A percentile compares a stretch with the other conserved stretches of the same genome.
Evolutionary conservation across 208 protist species (phyloP).

Genomic region (Leptomonas pyrrhocoris): DNA sequence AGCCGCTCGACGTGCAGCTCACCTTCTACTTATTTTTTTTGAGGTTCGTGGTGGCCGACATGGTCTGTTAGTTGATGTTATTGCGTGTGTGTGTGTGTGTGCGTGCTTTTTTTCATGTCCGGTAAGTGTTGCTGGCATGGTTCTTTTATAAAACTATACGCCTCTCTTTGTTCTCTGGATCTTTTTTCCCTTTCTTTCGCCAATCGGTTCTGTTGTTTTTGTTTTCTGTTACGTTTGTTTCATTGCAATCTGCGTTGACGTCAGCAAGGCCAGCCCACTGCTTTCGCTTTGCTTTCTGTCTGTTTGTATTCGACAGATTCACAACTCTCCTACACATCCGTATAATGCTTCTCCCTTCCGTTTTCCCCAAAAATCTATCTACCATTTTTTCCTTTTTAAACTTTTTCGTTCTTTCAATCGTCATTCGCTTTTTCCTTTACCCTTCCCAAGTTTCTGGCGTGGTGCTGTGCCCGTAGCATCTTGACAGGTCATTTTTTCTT

Average conservation of each 20-base stretch:
- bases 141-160: too few species aligned
- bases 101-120: too few species aligned
- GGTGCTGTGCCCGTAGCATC: not conserved
- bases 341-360: not conserved
- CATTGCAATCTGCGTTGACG: not conserved
- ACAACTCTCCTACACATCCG: not conserved
- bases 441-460: not conserved
- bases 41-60: not conserved
- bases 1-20: not conserved
- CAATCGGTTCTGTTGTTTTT: too few species aligned
- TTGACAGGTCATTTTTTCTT: not conserved
- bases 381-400: not conserved
- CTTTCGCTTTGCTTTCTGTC: too few species aligned
- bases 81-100: too few species aligned
- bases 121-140: too few species aligned
- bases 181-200: too few species aligned
- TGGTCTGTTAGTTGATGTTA: too few species aligned
- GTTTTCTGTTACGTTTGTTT: not conserved
- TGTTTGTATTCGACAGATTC: too few species aligned
- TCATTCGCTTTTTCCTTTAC: too few species aligned
- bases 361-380: not conserved
- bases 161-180: too few species aligned
- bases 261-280: not conserved
- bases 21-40: slow-evolving; percentile 5
- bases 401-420: too few species aligned